Evolutionary conservation across 139 green algal genomes (phyloP).

Genomic region (Picochlorum sp.): DNA sequence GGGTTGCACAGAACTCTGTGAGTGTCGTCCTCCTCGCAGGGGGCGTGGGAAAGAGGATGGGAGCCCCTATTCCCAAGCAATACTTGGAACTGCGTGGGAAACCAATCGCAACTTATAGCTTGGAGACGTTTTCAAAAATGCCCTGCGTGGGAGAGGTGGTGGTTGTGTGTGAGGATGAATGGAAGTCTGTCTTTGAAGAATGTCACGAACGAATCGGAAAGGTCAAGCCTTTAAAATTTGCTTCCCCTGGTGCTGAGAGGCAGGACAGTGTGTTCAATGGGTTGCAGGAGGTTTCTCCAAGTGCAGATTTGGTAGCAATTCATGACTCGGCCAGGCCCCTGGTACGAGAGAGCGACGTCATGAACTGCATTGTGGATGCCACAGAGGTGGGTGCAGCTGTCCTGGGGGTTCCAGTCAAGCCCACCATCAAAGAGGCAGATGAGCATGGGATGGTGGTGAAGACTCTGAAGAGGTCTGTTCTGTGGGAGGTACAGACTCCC

Average conservation of each 20-base stretch:
- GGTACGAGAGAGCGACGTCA: slow-evolving; percentile 54
- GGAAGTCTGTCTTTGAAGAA: slow-evolving; percentile 52
- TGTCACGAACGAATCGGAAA: slow-evolving; percentile 18
- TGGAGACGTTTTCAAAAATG: slow-evolving; percentile 81
- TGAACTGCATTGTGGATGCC: slow-evolving; percentile 32
- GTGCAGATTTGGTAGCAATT: slow-evolving; percentile 73
- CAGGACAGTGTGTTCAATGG: slow-evolving; percentile 94
- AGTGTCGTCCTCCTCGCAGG: slow-evolving; percentile 84
- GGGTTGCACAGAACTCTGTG: slow-evolving; percentile 35
- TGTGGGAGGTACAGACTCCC: slow-evolving; percentile 98
- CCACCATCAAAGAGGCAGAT: slow-evolving; percentile 93
- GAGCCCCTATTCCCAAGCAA: slow-evolving; percentile 92
- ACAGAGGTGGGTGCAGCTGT: slow-evolving; percentile 82
- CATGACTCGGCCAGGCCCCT: slow-evolving; percentile 94
- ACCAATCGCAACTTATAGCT: slow-evolving; percentile 75
- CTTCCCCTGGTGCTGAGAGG: slow-evolving; percentile 80
- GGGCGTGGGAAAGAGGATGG: slow-evolving; percentile 80
- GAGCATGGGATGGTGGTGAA: slow-evolving; percentile 57
- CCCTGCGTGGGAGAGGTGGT: slow-evolving; percentile 81
- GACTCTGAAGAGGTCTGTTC: slow-evolving; percentile 74
- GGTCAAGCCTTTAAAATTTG: slow-evolving; percentile 62
- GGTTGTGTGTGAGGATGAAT: slow-evolving; percentile 85
- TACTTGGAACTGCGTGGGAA: slow-evolving; percentile 82
- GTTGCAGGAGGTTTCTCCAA: slow-evolving; percentile 29
- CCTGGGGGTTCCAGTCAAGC: slow-evolving; percentile 89